These are phyloP conservation scores for Russula sp. DNA, from an alignment of 768 basidiomycete genomes.

Conservation along the genomic window DNA sequence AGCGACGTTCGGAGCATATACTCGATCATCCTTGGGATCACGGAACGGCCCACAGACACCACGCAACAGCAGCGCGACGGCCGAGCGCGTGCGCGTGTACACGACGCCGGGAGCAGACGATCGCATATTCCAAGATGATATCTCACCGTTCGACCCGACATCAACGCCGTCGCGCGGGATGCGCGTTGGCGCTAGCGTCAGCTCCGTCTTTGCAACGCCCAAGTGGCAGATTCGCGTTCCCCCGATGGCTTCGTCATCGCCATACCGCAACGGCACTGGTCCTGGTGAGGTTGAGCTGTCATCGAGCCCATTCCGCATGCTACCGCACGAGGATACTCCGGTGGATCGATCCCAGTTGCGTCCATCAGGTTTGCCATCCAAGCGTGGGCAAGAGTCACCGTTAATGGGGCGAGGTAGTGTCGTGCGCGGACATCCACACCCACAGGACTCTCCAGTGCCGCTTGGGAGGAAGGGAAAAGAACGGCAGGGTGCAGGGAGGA, in stretches of 20 bases:
- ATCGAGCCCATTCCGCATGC: conserved; percentile 2
- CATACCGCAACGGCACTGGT: background rate
- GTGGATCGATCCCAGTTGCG: conserved; percentile 12
- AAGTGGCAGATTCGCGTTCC: conserved; percentile 15
- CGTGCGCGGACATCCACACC: background rate
- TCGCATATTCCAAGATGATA: conserved; percentile 34
- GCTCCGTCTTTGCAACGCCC: conserved; percentile 18
- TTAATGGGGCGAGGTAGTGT: background rate
- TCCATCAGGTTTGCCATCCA: conserved; percentile 5
- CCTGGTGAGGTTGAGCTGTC: background rate
- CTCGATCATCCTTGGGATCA: conserved; percentile 38
- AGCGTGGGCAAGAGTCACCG: conserved; percentile 10
- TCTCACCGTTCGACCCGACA: conserved; percentile 65
- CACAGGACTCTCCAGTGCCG: conserved; percentile 4
- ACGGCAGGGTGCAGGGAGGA: conserved; percentile 7
- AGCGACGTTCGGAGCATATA: conserved; percentile 23
- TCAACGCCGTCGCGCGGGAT: conserved; percentile 79
- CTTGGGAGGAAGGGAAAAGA: conserved; percentile 17
- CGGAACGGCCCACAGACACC: conserved; percentile 45
- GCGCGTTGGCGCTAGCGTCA: conserved; percentile 23
- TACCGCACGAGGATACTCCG: conserved; percentile 8
- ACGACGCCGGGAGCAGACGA: conserved; percentile 22
- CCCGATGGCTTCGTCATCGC: conserved; percentile 1
- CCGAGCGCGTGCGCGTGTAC: conserved; percentile 27
- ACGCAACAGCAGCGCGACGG: conserved; percentile 42